These are phyloP conservation scores for Huntiella moniliformis DNA, from an alignment of 2,329 filamentous ascomycete genomes.

Conservation along the genomic window DNA sequence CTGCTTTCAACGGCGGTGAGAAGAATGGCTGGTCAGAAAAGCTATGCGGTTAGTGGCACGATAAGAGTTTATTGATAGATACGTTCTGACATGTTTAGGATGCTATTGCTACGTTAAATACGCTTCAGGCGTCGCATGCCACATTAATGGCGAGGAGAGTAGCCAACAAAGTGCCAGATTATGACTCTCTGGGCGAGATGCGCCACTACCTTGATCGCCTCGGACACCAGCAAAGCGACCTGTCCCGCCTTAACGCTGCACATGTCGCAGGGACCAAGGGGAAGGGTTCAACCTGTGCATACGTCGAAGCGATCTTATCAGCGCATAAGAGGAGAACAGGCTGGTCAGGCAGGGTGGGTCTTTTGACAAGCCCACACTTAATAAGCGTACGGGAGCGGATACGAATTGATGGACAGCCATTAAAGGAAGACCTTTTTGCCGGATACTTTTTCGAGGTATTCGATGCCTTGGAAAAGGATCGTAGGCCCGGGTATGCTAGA, in stretches of 20 bases:
- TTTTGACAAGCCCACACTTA: conserved; percentile 53
- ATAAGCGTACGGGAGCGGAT: conserved; percentile 50
- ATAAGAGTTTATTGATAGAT: no score
- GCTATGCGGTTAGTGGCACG: no score
- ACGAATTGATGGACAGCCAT: conserved; percentile 37
- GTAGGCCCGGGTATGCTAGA: conserved; percentile 38
- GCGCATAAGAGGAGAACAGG: conserved; percentile 23
- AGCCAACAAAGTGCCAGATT: conserved; percentile 52
- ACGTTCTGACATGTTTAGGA: conserved; percentile 36
- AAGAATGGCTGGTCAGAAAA: no score
- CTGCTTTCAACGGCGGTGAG: no score
- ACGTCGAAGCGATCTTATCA: conserved; percentile 42
- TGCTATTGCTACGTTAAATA: conserved; percentile 70
- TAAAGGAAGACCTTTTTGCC: conserved; percentile 40
- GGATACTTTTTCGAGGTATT: conserved; percentile 51
- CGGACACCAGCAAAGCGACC: conserved; percentile 47
- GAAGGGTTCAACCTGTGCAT: conserved; percentile 56
- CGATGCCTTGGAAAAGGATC: conserved; percentile 27
- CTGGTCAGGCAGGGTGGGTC: conserved; percentile 31
- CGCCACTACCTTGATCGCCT: conserved; percentile 56
- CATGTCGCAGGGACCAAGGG: conserved; percentile 63
- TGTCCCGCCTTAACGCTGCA: conserved; percentile 44
- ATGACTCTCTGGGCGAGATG: conserved; percentile 58
- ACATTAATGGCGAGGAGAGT: conserved; percentile 62
- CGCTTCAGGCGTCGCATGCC: conserved; percentile 73